Conservation (phyloP, 805 yeast genomes). For the Kluyveromyces aestuarii region DNA sequence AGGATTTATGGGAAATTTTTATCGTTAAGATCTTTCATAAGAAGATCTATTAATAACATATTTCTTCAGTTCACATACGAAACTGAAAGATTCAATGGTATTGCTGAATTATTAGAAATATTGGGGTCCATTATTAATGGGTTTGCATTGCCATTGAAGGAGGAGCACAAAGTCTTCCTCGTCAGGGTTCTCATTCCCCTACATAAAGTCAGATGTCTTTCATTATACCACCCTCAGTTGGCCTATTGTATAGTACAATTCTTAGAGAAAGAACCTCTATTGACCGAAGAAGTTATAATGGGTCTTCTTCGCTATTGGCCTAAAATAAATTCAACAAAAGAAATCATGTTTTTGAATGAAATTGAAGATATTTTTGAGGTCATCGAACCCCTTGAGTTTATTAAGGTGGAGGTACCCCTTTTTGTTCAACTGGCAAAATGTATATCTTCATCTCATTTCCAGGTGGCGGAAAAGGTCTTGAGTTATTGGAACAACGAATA, state of each 20-base stretch:
- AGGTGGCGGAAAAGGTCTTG: conserved; percentile 90
- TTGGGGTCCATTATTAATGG: conserved; percentile 96
- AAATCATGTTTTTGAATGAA: conserved; percentile 91
- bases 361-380: conserved; percentile 95
- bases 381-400: conserved; percentile 87
- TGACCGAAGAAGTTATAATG: conserved; percentile 95
- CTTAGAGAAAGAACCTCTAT: conserved; percentile 82
- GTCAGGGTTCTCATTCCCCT: conserved; percentile 81
- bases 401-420: conserved; percentile 83
- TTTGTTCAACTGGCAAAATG: conserved; percentile 92
- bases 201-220: conserved; percentile 83
- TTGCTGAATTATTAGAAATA: conserved; percentile 89
- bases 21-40: conserved; percentile 78
- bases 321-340: conserved; percentile 87
- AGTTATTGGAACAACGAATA: conserved; percentile 94
- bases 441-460: conserved; percentile 91
- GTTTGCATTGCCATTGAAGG: conserved; percentile 93
- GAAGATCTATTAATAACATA: conserved; percentile 86
- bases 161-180: conserved; percentile 88
- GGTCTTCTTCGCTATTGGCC: conserved; percentile 95
- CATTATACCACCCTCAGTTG: conserved; percentile 90
- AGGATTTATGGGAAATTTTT: conserved; percentile 93
- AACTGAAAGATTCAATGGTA: conserved; percentile 91
- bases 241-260: conserved; percentile 97
- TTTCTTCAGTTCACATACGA: conserved; percentile 91